Evolutionary conservation across 2,329 filamentous ascomycete genomes (phyloP).

Genomic region (Arthroderma sp.): DNA sequence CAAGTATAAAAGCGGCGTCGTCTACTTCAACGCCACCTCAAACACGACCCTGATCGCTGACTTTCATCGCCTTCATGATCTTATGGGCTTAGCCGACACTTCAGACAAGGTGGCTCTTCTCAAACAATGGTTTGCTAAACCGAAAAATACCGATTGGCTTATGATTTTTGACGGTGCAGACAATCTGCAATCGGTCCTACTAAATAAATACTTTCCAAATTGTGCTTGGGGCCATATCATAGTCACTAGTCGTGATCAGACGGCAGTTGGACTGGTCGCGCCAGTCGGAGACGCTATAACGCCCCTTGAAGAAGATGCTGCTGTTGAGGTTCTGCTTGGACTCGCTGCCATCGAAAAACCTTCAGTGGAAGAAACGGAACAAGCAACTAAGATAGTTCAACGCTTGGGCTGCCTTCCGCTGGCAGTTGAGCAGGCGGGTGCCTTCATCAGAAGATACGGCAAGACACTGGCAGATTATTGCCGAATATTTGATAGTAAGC

Average conservation of each 20-base stretch:
- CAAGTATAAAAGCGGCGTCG: conserved; percentile 4
- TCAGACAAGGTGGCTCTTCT: conserved; percentile 1
- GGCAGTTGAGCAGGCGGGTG: conserved; percentile 12
- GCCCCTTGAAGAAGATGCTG: conserved; percentile 5
- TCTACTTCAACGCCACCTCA: conserved; percentile 3
- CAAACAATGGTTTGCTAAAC: conserved; percentile 6
- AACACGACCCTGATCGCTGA: conserved; percentile 1
- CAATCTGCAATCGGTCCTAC: conserved; percentile 6
- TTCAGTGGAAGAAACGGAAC: conserved; percentile 6
- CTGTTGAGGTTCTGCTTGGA: conserved; percentile 8
- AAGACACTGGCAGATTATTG: conserved; percentile 9
- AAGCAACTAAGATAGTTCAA: conserved; percentile 6
- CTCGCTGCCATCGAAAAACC: conserved; percentile 7
- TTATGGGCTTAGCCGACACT: not conserved
- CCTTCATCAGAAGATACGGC: conserved; percentile 9
- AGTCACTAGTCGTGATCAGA: conserved; percentile 6
- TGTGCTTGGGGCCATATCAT: conserved; percentile 8
- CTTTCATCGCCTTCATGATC: conserved; percentile 2
- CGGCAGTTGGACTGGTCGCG: conserved; percentile 1
- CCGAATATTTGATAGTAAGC: conserved; percentile 6
- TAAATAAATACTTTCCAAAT: conserved; percentile 6
- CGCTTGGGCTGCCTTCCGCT: conserved; percentile 10
- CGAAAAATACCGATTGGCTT: conserved; percentile 11
- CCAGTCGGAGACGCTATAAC: conserved; percentile 3
- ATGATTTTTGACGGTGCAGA: conserved; percentile 14